Conservation (phyloP, 2,329 filamentous ascomycete genomes). For the Myriosclerotinia duriaeana region DNA sequence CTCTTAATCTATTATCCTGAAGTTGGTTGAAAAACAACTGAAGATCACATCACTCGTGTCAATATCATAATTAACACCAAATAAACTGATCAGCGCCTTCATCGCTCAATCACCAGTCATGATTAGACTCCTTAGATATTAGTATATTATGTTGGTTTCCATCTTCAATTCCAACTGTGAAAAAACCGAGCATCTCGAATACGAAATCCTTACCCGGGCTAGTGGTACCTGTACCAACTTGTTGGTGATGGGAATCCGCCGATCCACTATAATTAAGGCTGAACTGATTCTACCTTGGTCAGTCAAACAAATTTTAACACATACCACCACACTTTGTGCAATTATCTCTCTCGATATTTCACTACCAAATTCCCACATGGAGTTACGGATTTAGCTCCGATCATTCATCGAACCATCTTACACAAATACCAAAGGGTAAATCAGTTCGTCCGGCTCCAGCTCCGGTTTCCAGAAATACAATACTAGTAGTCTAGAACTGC, state of each 20-base stretch:
- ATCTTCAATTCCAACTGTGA: background rate
- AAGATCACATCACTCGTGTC: background rate
- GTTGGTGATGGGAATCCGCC: constrained; percentile 1
- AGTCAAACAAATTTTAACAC: background rate
- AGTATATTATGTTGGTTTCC: background rate
- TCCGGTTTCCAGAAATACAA: background rate
- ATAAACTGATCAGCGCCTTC: background rate
- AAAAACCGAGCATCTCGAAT: background rate
- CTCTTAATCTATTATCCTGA: background rate
- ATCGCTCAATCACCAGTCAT: background rate
- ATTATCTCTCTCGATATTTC: background rate
- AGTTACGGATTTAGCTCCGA: background rate
- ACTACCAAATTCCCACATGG: background rate
- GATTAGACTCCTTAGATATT: background rate
- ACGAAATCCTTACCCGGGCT: background rate
- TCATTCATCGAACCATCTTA: background rate
- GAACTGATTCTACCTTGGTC: background rate
- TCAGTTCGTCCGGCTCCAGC: background rate
- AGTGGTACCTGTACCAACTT: background rate
- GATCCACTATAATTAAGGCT: background rate
- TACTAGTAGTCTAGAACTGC: background rate
- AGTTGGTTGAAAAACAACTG: background rate
- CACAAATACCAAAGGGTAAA: background rate
- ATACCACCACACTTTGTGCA: background rate
- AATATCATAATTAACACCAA: background rate